Conservation (phyloP, 805 yeast species). For the Teunomyces pallodes region DNA sequence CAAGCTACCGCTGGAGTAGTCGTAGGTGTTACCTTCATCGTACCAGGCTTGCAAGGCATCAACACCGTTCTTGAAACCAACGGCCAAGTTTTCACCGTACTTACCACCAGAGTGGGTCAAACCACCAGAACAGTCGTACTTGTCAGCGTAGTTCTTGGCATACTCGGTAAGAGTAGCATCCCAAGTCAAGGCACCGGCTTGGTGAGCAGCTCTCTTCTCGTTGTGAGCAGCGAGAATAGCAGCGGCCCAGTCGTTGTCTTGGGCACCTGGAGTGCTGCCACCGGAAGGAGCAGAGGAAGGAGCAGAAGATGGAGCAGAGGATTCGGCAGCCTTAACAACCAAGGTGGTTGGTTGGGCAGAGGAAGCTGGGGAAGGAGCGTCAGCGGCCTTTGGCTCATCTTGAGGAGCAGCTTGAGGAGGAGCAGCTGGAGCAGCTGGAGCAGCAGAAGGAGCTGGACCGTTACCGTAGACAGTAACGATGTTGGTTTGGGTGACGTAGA, state of each 20-base stretch:
- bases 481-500: constrained; percentile 27
- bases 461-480: constrained; percentile 21
- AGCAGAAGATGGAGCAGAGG: constrained; percentile 15
- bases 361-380: constrained; percentile 7
- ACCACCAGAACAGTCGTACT: constrained; percentile 20
- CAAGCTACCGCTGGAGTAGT: constrained; percentile 30
- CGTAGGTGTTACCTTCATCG: constrained; percentile 30
- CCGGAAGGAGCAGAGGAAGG: constrained; percentile 18
- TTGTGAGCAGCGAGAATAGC: constrained; percentile 62
- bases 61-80: constrained; percentile 21
- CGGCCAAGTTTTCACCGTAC: constrained; percentile 40
- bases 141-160: constrained; percentile 47
- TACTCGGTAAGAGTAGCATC: constrained; percentile 45
- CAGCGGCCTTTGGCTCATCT: background rate
- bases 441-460: constrained; percentile 7
- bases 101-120: constrained; percentile 38
- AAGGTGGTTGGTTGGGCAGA: constrained; percentile 8
- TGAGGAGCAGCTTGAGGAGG: constrained; percentile 9
- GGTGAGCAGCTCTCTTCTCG: constrained; percentile 51
- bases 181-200: constrained; percentile 56
- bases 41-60: constrained; percentile 41
- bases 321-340: constrained; percentile 9
- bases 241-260: constrained; percentile 32
- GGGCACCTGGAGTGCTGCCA: constrained; percentile 14
- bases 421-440: constrained; percentile 3